A percentile compares a stretch with the other conserved stretches of the same genome.
phyloP scores from a whole-genome alignment of 2,329 filamentous ascomycete genomes.

The Fusarium pseudograminearum region DNA sequence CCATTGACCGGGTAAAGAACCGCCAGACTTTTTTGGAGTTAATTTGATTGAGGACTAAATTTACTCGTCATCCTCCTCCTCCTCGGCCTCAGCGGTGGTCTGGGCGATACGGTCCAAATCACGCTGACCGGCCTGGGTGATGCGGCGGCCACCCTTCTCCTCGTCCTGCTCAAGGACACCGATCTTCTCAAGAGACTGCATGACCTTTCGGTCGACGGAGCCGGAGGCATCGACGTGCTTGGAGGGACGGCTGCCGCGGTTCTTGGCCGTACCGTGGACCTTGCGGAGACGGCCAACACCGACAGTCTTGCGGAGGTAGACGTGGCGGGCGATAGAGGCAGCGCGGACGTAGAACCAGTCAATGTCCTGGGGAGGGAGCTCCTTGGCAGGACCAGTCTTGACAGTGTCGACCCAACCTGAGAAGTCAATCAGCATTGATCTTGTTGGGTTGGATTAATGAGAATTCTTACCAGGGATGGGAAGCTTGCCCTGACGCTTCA shows the following conservation, averaged over 20 bases:
- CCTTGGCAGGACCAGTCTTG: slow-evolving; percentile 96
- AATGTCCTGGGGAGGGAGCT: slow-evolving; percentile 97
- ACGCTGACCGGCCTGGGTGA: slow-evolving; percentile 97
- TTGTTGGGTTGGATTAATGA: no score
- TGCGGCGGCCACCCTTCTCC: slow-evolving; percentile 98
- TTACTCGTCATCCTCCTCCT: slow-evolving; percentile 76
- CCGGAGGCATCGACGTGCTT: slow-evolving; percentile 97
- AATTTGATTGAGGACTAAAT: slow-evolving; percentile 46
- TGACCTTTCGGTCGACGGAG: slow-evolving; percentile 95
- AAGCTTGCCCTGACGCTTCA: slow-evolving; percentile 95
- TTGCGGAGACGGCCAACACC: slow-evolving; percentile 98
- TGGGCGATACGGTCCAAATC: slow-evolving; percentile 97
- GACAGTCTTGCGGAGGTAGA: slow-evolving; percentile 99
- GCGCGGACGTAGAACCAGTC: slow-evolving; percentile 97
- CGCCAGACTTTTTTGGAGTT: slow-evolving; percentile 46
- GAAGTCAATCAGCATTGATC: slow-evolving; percentile 13
- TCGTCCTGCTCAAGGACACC: slow-evolving; percentile 97
- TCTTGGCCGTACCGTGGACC: slow-evolving; percentile 96
- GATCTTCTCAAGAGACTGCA: slow-evolving; percentile 99
- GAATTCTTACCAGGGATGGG: slow-evolving; percentile 81
- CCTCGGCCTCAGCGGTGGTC: slow-evolving; percentile 80
- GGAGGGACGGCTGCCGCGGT: slow-evolving; percentile 90
- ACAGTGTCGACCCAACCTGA: slow-evolving; percentile 98
- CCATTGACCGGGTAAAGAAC: slow-evolving; percentile 34
- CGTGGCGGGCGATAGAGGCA: slow-evolving; percentile 94